Base-by-base conservation (phyloP, 108 stramenopile genomes). In the Cylindrotheca fusiformis region DNA sequence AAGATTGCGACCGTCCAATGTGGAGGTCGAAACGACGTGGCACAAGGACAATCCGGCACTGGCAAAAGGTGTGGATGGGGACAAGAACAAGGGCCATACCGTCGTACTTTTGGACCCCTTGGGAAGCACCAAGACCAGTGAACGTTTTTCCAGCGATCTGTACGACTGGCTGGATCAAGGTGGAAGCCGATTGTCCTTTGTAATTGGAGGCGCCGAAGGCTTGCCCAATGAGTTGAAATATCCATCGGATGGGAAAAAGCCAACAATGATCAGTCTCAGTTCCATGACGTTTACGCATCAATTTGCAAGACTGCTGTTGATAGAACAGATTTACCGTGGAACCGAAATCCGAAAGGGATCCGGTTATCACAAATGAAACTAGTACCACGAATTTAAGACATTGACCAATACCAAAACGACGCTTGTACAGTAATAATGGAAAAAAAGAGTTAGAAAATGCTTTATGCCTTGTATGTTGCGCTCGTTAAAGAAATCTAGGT, bases 191-290 rank as follows among this genome's bases (percentile, higher is more conserved):
- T 56, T 96, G 18, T 80, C 77, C 0, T 94, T 96, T 74, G 88
- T 93, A 23, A 95, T 96, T 59, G 95, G 95, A 5, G 95, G 95
- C 26, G 95, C 95, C 5, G 91, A 92, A 55, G 95, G 95, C 20
- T 59, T 96, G 29, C 95, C 95, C 0, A 12, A 74, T 5, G 88
- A 88, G 63, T 57, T 96, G 20, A 80, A 79, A 55, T 55, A 70
- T 50, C 50, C 64, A 30, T 19, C 65, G 1, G 8, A 58, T 36
- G 31, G 30, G 52, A 60, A 36, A 25, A 55, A 57, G 45, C 59
- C 57, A 32, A 27, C 51, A 14, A 54, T 80, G 52, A 65, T 91
- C 30, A 88, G 89, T 67, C 65, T 96, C 55, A 82, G 86, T 30
- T 45, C 72, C 20, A 59, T 96, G 64, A 96, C 95, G 20, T 93